Conservation (phyloP, 73 alveolate species). For the Stentor roeselii region DNA sequence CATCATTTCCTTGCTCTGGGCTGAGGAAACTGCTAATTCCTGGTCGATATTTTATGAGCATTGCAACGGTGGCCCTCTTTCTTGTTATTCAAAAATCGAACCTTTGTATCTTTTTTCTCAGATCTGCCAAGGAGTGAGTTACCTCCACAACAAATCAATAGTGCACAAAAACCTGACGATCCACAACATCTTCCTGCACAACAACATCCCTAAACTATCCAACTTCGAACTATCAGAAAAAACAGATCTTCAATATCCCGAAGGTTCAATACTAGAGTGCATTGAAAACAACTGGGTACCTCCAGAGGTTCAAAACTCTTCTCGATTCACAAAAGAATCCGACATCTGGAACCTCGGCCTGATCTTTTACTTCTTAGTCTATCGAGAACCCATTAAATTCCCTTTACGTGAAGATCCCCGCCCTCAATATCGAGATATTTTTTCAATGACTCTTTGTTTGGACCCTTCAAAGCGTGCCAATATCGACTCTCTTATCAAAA, state of each 20-base stretch:
- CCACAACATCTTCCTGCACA: neutral
- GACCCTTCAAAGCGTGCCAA: neutral
- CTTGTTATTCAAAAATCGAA: neutral
- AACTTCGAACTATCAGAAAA: neutral
- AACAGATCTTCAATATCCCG: neutral
- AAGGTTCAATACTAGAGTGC: neutral
- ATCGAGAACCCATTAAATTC: neutral
- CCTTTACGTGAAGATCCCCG: neutral
- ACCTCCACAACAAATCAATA: neutral
- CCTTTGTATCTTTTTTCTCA: neutral
- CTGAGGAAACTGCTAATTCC: slow-evolving; percentile 2
- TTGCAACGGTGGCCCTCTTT: slow-evolving; percentile 6
- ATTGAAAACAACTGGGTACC: neutral
- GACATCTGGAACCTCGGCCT: slow-evolving; percentile 1
- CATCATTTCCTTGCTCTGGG: neutral
- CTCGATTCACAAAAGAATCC: neutral
- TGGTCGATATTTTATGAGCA: neutral
- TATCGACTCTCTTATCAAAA: neutral
- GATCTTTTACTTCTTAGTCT: neutral
- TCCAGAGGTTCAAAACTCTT: neutral
- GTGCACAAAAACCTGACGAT: neutral
- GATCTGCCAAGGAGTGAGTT: neutral
- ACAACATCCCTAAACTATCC: neutral
- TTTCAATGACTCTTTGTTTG: neutral
- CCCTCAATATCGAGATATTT: neutral